Conservation (phyloP, 225 moss, liverwort and hornwort species). For the Asterella californica region DNA sequence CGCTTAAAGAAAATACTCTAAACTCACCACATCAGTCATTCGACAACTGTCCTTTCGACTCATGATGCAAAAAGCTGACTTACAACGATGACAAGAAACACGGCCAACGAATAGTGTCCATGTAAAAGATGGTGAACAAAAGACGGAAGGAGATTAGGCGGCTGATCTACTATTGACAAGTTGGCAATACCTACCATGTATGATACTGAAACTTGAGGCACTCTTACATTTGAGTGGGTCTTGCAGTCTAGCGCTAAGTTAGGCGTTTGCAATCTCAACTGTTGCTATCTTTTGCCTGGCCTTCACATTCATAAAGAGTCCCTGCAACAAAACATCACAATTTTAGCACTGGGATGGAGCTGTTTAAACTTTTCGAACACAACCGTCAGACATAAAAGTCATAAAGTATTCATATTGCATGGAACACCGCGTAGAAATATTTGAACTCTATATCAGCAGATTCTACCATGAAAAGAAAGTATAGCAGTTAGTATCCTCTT, state of each 20-base stretch:
- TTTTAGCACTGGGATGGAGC: background rate
- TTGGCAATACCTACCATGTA: background rate
- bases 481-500: too few species aligned
- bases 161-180: background rate
- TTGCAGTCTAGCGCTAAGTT: background rate
- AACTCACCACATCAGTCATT: background rate
- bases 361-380: background rate
- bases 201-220: background rate
- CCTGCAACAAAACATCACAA: conserved; percentile 18
- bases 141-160: background rate
- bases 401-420: background rate
- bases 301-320: conserved; percentile 41
- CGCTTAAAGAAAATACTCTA: background rate
- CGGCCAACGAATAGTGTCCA: background rate
- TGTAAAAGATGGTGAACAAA: background rate
- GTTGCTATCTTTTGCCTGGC: conserved; percentile 27
- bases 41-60: background rate
- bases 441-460: too few species aligned
- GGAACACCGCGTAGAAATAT: too few species aligned
- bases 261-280: conserved; percentile 22
- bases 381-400: background rate
- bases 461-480: too few species aligned
- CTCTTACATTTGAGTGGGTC: conserved; percentile 2
- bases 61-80: background rate
- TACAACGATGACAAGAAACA: too few species aligned